Conservation (phyloP, 306 rosid species). For the Prunus dulcis region DNA sequence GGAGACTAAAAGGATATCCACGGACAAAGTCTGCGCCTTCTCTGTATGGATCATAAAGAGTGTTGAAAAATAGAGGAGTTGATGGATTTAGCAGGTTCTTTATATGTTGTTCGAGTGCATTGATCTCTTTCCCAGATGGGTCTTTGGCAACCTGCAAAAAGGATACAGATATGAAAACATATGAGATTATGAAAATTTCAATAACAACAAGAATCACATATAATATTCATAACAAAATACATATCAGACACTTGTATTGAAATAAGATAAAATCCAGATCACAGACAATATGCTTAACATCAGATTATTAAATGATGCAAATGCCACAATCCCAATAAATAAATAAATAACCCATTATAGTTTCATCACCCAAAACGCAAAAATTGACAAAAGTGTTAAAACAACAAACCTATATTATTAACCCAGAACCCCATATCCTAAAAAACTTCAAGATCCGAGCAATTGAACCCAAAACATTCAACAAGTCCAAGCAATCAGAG, state of each 20-base stretch:
- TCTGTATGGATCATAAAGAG: constrained; percentile 82
- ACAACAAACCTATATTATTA: not conserved
- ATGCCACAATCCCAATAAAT: not conserved
- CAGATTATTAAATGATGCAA: not conserved
- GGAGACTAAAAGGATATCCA: constrained; percentile 88
- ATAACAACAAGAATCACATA: not conserved
- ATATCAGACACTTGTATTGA: not conserved
- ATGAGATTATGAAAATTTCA: not conserved
- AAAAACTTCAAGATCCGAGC: not conserved
- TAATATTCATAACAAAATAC: not conserved
- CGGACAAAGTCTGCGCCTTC: constrained; percentile 87
- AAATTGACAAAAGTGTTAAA: not conserved
- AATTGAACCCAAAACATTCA: not conserved
- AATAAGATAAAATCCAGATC: not conserved
- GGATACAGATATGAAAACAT: not conserved
- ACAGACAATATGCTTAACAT: not conserved
- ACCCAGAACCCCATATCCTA: constrained; percentile 4
- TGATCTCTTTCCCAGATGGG: constrained; percentile 71
- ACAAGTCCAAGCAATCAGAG: not conserved
- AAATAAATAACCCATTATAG: not conserved
- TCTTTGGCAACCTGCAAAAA: constrained; percentile 71
- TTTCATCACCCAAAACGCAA: not conserved
- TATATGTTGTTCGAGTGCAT: constrained; percentile 90
- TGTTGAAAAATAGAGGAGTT: constrained; percentile 80
- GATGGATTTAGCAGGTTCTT: constrained; percentile 69